A percentile compares a stretch with the other conserved stretches of the same genome.
Conservation (phyloP, 164 flowering plant genomes). For the Malania oleifera region DNA sequence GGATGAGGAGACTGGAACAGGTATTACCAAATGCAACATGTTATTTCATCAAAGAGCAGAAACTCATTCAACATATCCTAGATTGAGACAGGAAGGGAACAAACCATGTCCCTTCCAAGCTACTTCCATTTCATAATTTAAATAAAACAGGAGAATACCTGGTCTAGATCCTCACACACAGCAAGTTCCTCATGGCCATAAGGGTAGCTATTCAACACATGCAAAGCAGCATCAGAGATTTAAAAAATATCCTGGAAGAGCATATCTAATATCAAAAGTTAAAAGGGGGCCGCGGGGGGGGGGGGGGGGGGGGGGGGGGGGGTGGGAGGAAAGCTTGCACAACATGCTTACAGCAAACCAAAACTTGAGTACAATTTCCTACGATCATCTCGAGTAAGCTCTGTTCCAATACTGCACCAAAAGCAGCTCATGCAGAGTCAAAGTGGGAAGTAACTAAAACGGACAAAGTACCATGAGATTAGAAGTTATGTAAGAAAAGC, state of each 20-base stretch:
- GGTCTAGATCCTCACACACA: constrained; percentile 94
- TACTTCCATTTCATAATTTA: too few relatives aligned
- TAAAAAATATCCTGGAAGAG: constrained; percentile 1
- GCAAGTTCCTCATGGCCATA: constrained; percentile 99
- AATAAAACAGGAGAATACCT: too few relatives aligned
- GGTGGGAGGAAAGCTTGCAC: neutral
- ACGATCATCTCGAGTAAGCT: constrained; percentile 95
- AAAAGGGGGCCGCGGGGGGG: too few relatives aligned
- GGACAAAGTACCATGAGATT: neutral
- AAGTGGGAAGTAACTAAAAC: neutral
- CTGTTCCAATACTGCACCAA: constrained; percentile 86
- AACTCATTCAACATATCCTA: too few relatives aligned
- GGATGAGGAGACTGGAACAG: too few relatives aligned
- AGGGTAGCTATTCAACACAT: constrained; percentile 56
- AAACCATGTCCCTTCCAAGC: too few relatives aligned
- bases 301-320: too few relatives aligned
- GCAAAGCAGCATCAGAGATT: neutral
- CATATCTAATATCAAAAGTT: neutral
- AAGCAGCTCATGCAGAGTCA: constrained; percentile 1
- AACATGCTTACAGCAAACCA: constrained; percentile 77
- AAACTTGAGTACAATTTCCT: constrained; percentile 89
- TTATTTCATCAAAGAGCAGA: too few relatives aligned
- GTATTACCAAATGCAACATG: too few relatives aligned
- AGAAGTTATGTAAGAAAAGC: neutral
- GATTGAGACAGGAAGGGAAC: too few relatives aligned